Conservation (phyloP, 2,329 filamentous ascomycete genomes). For the Taxawa tesnikishii region DNA sequence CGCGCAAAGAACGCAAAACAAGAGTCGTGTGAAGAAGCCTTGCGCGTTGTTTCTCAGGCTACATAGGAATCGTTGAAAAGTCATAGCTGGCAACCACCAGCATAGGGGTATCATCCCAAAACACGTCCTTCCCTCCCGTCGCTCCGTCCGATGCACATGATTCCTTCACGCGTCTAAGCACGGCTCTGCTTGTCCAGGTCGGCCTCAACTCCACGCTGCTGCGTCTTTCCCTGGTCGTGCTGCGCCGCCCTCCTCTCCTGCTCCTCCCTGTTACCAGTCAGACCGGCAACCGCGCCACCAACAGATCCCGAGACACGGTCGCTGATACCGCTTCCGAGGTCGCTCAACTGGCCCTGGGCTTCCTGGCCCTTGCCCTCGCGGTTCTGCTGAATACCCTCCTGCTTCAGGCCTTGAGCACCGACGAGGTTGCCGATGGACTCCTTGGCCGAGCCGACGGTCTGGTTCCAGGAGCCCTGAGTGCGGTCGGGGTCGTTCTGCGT, state of each 20-base stretch:
- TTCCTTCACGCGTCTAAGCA: conserved; percentile 4
- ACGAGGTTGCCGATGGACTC: conserved; percentile 64
- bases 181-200: conserved; percentile 62
- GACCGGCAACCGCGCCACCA: conserved; percentile 56
- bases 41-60: no score
- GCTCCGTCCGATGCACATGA: no score
- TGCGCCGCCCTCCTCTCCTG: conserved; percentile 53
- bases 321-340: conserved; percentile 52
- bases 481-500: conserved; percentile 64
- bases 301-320: conserved; percentile 51
- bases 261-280: conserved; percentile 57
- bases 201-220: conserved; percentile 69
- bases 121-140: no score
- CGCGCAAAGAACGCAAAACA: no score
- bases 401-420: conserved; percentile 65
- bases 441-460: conserved; percentile 79
- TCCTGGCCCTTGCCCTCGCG: conserved; percentile 68
- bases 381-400: conserved; percentile 66
- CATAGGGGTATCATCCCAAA: no score
- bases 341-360: conserved; percentile 67
- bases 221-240: conserved; percentile 74
- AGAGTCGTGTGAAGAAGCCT: no score
- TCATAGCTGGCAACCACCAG: no score
- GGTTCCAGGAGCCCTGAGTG: conserved; percentile 65
- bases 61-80: no score